Conservation (phyloP, 2,329 filamentous ascomycete species). For the Malbranchea cinnamomea region DNA sequence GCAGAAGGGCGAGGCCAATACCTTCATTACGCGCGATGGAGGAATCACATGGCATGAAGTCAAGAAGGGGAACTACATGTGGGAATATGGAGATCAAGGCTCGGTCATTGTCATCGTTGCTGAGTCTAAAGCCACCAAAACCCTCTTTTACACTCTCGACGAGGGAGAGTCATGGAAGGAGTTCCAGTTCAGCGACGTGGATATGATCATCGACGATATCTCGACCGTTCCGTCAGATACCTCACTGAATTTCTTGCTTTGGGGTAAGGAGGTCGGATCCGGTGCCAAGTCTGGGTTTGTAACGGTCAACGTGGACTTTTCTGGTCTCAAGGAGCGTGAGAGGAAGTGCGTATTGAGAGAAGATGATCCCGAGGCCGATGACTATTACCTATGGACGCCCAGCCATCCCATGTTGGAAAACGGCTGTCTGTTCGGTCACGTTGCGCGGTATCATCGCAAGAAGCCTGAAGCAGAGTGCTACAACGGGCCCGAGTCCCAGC, state of each 20-base stretch:
- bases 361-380: constrained; percentile 37
- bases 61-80: constrained; percentile 78
- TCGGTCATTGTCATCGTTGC: constrained; percentile 80
- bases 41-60: constrained; percentile 75
- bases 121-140: constrained; percentile 51
- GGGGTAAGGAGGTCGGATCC: constrained; percentile 47
- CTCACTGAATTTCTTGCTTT: constrained; percentile 81
- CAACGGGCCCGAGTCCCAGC: constrained; percentile 58
- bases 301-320: constrained; percentile 79
- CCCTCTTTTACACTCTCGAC: constrained; percentile 61
- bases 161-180: constrained; percentile 68
- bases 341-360: constrained; percentile 54
- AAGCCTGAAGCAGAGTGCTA: constrained; percentile 64
- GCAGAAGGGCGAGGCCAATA: constrained; percentile 58
- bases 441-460: constrained; percentile 82
- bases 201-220: constrained; percentile 62
- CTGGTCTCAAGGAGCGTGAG: constrained; percentile 53
- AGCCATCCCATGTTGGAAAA: constrained; percentile 64
- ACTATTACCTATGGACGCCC: constrained; percentile 82
- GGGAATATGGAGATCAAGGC: constrained; percentile 92
- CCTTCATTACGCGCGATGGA: constrained; percentile 83
- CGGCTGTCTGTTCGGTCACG: constrained; percentile 84
- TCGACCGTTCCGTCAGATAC: constrained; percentile 80
- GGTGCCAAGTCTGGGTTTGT: constrained; percentile 38
- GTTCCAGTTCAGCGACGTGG: constrained; percentile 55